Base-by-base conservation (phyloP, 225 moss, liverwort and hornwort genomes). In the Rhytidiadelphus loreus region DNA sequence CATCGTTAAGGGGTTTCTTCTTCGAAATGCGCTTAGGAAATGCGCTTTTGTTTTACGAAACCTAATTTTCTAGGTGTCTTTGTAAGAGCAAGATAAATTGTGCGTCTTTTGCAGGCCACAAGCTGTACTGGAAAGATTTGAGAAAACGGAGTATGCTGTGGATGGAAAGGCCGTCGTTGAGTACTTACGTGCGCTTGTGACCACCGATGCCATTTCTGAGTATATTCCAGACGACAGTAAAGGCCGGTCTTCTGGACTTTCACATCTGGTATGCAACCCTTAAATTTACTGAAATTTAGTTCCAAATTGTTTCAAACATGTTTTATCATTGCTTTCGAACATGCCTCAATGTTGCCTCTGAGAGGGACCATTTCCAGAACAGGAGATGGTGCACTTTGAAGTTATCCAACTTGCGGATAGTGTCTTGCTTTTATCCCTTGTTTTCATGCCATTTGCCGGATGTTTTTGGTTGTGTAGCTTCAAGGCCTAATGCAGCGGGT, bases 81-180 rank as follows among this genome's bases (percentile, higher is more conserved):
- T 44, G 46, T 61, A 25, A 68, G 72, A 57, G 80, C 25, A 21
- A 89, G 86, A 59, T 90, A 29, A 89, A 86, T 39, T 43, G 73
- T 86, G 48, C 61, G 65, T 48, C 61, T 91, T 73, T 93, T 80
- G 90, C 97, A 99, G 99, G 88, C 99, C 99, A 44, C 96, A 99
- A 91, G 97, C 97, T 89, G 99, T 97, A 59, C 91, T 99, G 71
- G 99, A 99, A 87, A 95, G 99, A 86, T 99, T 99, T 92, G 99
- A 99, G 91, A 94, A 96, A 88, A 93, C 96, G 83, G 97, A 99
- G 92, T 97, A 96, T 92, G 96, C 99, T 79, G 94, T 93, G 63
- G 94, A 99, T 92, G 96, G 95, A 46, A 95, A 94, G 90, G 92
- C 96, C 50, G 99, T 99, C 48, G 94, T 99, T n/a, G 96, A 97